Base-by-base conservation (phyloP, 164 flowering plant species). In the Dillenia turbinata region DNA sequence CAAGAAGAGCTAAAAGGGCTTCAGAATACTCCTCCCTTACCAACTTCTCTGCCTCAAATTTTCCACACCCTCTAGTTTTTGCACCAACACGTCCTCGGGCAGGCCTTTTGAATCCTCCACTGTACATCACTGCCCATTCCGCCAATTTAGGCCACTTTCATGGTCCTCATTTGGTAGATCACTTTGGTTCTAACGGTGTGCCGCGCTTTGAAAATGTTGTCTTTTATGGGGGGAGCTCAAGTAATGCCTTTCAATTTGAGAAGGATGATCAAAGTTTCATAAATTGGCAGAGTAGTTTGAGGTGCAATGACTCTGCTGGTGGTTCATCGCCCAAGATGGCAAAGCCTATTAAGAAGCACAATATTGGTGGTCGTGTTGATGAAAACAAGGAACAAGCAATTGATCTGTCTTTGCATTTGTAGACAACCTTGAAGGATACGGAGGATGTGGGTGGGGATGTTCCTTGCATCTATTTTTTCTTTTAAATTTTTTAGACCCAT, bases 1-100 rank as follows among this genome's bases (percentile, higher is more conserved):
- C 92, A 10, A 79, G 90, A 51, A 92, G 83, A 64, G 88, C 82
- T 44, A 89, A 86, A 60, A 77, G 90, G 43, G 81, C 73, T 12
- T 71, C 84, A 9, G 80, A 78, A 33, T 73, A 73, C 44, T 66
- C 75, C 45, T 9, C 14, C 9, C 57, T 66, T 9, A 62, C 19
- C 58, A 67, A 26, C 49, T 56, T 75, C 66, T 61, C 76, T 9
- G 54, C 77, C 9, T 60, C 69, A 5, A 65, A 72, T 10, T 59
- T 77, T 52, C 64, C 73, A 2, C 75, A 73, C 3, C 81, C 84
- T 7, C 45, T 83, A 17, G 22, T 86, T 5, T 76, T 83, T 46
- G 79, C 89, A 58, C 76, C 82, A 47, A 60, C 48, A 22, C 70
- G 64, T 52, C 79, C 75, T 47, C 79, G 62, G 9, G 12, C 75